Evolutionary conservation across 2,329 filamentous ascomycete genomes (phyloP), one percentile per base, ranked within the genome.

Genomic region (Stachybotrys elegans): DNA sequence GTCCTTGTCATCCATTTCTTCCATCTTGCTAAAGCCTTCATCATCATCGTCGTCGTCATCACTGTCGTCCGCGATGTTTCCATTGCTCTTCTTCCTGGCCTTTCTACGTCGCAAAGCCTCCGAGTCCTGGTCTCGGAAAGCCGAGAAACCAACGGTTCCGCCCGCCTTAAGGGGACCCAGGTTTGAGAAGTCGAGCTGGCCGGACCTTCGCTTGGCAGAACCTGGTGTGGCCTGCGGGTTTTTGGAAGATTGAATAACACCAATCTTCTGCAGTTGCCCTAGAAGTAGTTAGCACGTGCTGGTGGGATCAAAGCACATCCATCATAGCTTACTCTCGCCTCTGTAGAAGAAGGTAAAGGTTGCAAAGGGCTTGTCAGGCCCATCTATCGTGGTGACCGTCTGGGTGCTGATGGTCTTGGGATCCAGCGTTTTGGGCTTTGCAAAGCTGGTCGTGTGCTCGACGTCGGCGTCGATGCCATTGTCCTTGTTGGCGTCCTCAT

Each of bases 401-500:
- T 98, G 93, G 3, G 93, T 98, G 60, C 91, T 97, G 60, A 98
- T 98, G 3, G 89, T 90, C 69, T 96, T 96, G 0, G 92, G 92
- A 68, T 97, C 94, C 43, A 96, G 75, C 2, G 89, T 86, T 75
- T 96, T 97, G 13, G 91, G 92, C 69, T 96, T 95, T 9, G 92
- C 92, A 66, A 97, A 97, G 61, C 91, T 95, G 7, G 93, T 97
- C 2, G 93, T 97, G 63, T 98, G 93, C 67, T 97, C 93, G 45
- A 96, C 80, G 58, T 95, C 89, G 32, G 82, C 86, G 55, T 91
- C 87, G 48, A 86, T 80, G 13, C 73, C 74, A 31, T 76, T 80
- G 41, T 73, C 78, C 6, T 72, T 75, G 22, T 71, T 70, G 22
- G 75, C 63, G 16, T 75, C 71, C 43, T 86, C 83, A 44, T 95